Evolutionary conservation across 305 asterid species (phyloP).

Genomic region (Rubia peregrina): DNA sequence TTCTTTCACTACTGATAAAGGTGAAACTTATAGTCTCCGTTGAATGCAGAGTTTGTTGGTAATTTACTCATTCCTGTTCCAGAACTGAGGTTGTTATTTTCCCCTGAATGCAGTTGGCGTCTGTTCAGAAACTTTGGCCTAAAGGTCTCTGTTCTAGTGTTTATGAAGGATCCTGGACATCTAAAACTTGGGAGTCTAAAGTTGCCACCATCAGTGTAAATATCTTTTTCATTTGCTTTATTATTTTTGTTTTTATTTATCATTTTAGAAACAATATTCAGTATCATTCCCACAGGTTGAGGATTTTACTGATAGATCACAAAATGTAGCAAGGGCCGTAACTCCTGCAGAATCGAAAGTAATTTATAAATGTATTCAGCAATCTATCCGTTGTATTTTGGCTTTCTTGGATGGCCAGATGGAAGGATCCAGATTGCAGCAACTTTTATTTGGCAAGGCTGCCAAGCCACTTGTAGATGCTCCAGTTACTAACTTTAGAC

Average conservation of each 20-base stretch:
- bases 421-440: slow-evolving; percentile 35
- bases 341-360: slow-evolving; percentile 53
- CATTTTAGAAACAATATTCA: slow-evolving; percentile 15
- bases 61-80: not conserved
- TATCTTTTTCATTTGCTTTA: slow-evolving; percentile 9
- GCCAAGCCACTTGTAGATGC: slow-evolving; percentile 23
- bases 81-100: not conserved
- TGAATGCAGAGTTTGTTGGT: not conserved
- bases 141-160: slow-evolving; percentile 89
- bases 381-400: slow-evolving; percentile 33
- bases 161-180: slow-evolving; percentile 62
- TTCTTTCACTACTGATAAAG: slow-evolving; percentile 71
- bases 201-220: slow-evolving; percentile 73
- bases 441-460: slow-evolving; percentile 49
- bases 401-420: slow-evolving; percentile 55
- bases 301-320: slow-evolving; percentile 77
- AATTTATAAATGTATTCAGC: slow-evolving; percentile 61
- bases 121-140: slow-evolving; percentile 79
- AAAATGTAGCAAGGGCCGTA: slow-evolving; percentile 88
- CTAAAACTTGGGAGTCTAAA: slow-evolving; percentile 79
- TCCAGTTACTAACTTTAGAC: slow-evolving; percentile 20
- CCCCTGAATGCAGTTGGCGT: slow-evolving; percentile 51
- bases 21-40: slow-evolving; percentile 25
- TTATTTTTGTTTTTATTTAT: not conserved
- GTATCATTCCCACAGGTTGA: slow-evolving; percentile 51